Percentiles rank a stretch among this genome's conserved stretches.
phyloP scores from a whole-genome alignment of 345 rosid genomes.

The Raphanus sativus region DNA sequence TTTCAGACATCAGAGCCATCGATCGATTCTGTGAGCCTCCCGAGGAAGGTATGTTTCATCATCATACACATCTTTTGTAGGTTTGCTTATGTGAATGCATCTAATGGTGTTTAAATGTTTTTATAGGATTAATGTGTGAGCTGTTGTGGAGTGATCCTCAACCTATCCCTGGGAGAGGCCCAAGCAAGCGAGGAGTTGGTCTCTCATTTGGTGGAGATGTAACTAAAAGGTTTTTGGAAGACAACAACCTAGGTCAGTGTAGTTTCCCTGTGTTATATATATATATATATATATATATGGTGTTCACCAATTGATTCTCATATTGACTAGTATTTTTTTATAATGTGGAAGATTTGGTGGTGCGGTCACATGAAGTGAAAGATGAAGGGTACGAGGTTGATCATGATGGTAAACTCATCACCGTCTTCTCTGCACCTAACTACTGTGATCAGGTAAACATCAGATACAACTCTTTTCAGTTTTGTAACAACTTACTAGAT shows the following conservation, averaged over 20 bases:
- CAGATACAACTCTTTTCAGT: neutral
- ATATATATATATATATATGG: too few species aligned
- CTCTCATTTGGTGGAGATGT: conserved; percentile 94
- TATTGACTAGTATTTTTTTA: neutral
- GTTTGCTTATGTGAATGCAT: neutral
- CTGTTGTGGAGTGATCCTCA: conserved; percentile 99
- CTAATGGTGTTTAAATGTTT: conserved; percentile 6
- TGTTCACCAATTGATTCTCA: neutral
- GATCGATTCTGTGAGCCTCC: conserved; percentile 98
- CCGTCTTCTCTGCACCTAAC: conserved; percentile 97
- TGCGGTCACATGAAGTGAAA: conserved; percentile 96
- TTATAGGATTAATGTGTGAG: conserved; percentile 91
- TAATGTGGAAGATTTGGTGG: conserved; percentile 63
- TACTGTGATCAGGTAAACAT: conserved; percentile 97
- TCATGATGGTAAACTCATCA: conserved; percentile 95
- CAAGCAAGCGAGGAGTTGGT: conserved; percentile 98
- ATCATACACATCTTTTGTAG: neutral
- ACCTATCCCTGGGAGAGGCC: conserved; percentile 91
- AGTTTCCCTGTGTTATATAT: neutral
- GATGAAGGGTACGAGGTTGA: conserved; percentile 97
- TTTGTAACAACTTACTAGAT: neutral
- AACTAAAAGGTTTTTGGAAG: conserved; percentile 76
- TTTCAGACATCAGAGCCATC: conserved; percentile 80
- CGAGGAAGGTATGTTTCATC: conserved; percentile 83
- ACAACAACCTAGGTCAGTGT: conserved; percentile 77